Evolutionary conservation across 2,329 filamentous ascomycete genomes (phyloP).

Genomic region (Colletotrichum truncatum): DNA sequence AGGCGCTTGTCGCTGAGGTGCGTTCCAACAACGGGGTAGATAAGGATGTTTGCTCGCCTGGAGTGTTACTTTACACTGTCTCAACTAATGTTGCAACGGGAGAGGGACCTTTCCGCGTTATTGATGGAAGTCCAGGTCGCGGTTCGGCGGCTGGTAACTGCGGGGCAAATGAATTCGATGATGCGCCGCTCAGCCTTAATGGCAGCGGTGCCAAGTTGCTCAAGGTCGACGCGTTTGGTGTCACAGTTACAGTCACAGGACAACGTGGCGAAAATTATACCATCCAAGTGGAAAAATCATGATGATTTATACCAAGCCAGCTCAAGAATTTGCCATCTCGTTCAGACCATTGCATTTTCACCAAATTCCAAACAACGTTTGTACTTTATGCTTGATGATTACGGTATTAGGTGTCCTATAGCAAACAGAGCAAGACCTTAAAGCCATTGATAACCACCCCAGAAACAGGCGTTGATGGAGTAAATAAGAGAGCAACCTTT

Average conservation of each 20-base stretch:
- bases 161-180: slow-evolving; percentile 40
- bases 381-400: too few relatives aligned
- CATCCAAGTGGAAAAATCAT: slow-evolving; percentile 1
- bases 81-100: slow-evolving; percentile 39
- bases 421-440: too few relatives aligned
- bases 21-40: slow-evolving; percentile 39
- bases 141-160: slow-evolving; percentile 36
- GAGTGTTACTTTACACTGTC: slow-evolving; percentile 47
- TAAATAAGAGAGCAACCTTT: too few relatives aligned
- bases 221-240: background rate
- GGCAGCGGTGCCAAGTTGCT: background rate
- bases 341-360: too few relatives aligned
- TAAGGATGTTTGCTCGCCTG: slow-evolving; percentile 38
- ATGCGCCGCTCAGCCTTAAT: slow-evolving; percentile 38
- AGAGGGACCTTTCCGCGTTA: slow-evolving; percentile 41
- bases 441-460: too few relatives aligned
- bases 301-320: too few relatives aligned
- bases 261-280: slow-evolving; percentile 7
- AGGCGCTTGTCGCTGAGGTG: slow-evolving; percentile 42
- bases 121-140: slow-evolving; percentile 41
- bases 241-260: background rate
- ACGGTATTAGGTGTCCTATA: too few relatives aligned
- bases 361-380: too few relatives aligned
- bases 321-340: too few relatives aligned
- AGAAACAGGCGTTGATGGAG: too few relatives aligned